Conservation (phyloP, 2,329 filamentous ascomycete genomes). For the Diaporthe citriasiana region DNA sequence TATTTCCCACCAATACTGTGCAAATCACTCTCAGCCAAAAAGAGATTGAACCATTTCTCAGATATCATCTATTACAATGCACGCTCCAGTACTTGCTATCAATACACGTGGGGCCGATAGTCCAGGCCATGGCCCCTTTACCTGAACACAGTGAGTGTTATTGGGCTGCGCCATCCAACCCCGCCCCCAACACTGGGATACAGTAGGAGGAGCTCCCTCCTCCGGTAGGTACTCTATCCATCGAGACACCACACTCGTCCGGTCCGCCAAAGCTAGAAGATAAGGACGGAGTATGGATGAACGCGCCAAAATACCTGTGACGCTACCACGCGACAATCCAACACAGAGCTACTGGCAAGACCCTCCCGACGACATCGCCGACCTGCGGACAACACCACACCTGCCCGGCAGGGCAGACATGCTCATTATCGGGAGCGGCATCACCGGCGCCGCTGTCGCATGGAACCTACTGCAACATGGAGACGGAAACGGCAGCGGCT, state of each 20-base stretch:
- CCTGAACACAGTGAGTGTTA: not conserved
- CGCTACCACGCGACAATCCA: conserved; percentile 65
- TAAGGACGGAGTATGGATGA: conserved; percentile 51
- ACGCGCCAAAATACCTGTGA: conserved; percentile 54
- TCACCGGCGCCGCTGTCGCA: conserved; percentile 72
- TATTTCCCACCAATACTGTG: not conserved
- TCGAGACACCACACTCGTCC: not conserved
- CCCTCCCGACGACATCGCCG: conserved; percentile 64
- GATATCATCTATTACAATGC: no score
- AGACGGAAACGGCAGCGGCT: not conserved
- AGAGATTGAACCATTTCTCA: not conserved
- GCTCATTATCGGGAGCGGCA: conserved; percentile 75
- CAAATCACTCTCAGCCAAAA: no score
- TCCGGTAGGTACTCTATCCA: no score
- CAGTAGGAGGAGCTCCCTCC: no score
- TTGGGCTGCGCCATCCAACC: not conserved
- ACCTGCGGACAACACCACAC: conserved; percentile 61
- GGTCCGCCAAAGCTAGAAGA: not conserved
- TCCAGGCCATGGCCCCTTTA: no score
- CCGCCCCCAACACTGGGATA: not conserved
- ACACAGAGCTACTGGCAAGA: conserved; percentile 75
- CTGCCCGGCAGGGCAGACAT: conserved; percentile 69
- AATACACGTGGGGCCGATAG: not conserved
- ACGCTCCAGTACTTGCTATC: not conserved
- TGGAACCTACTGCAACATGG: conserved; percentile 61